Conservation (phyloP, 495 filamentous ascomycete species). For the Penicillium fimorum region DNA sequence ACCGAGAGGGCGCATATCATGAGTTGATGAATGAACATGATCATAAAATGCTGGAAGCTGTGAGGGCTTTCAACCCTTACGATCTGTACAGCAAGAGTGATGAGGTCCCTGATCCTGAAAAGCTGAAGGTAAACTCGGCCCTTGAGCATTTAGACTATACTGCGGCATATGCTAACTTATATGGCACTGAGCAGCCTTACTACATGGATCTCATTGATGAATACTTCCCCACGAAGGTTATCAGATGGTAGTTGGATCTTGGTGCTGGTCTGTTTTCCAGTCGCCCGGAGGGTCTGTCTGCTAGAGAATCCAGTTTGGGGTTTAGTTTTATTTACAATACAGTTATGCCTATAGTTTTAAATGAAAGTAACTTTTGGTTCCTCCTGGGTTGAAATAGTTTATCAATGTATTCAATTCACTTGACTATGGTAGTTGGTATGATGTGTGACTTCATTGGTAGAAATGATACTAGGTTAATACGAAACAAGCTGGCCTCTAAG, state of each 20-base stretch:
- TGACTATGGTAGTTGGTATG: no score
- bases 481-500: no score
- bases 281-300: no score
- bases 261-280: no score
- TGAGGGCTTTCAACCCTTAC: conserved; percentile 85
- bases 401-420: no score
- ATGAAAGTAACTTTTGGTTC: no score
- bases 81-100: conserved; percentile 93
- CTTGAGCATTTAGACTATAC: background rate
- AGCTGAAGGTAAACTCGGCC: conserved; percentile 34
- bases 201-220: conserved; percentile 83
- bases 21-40: conserved; percentile 83
- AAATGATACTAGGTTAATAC: no score
- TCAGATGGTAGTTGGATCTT: conserved; percentile 63
- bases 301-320: no score
- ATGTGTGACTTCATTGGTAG: no score
- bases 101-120: conserved; percentile 67
- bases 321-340: no score
- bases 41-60: conserved; percentile 71
- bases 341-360: no score
- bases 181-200: conserved; percentile 52
- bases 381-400: no score
- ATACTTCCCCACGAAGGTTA: conserved; percentile 72
- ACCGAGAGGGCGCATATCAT: conserved; percentile 69
- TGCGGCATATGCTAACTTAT: background rate